phyloP scores from a whole-genome alignment of 495 filamentous ascomycete genomes.

The Aspergillus campestris region DNA sequence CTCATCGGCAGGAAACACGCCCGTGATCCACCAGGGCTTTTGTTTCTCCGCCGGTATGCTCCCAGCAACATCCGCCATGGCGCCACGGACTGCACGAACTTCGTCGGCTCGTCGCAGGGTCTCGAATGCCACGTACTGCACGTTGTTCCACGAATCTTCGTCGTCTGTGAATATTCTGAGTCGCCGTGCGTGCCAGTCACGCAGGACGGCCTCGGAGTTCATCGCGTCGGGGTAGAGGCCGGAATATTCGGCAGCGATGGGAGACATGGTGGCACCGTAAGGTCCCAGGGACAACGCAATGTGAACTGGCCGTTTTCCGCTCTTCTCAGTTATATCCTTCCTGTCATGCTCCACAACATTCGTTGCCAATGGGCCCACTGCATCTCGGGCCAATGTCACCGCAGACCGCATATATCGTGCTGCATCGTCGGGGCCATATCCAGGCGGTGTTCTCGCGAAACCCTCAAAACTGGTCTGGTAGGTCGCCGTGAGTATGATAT shows the following conservation, averaged over 20 bases:
- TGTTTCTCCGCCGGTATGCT: neutral
- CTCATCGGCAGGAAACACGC: conserved; percentile 50
- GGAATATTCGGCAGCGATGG: conserved; percentile 51
- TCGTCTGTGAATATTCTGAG: conserved; percentile 39
- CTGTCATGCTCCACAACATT: conserved; percentile 21
- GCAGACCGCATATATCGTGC: conserved; percentile 18
- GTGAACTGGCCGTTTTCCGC: conserved; percentile 10
- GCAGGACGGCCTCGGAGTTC: conserved; percentile 30
- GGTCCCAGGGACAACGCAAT: conserved; percentile 51
- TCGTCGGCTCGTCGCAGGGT: conserved; percentile 53
- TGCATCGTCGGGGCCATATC: conserved; percentile 11
- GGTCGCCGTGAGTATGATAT: conserved; percentile 55
- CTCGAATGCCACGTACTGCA: conserved; percentile 56
- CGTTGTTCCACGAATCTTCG: conserved; percentile 13
- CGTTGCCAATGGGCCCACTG: conserved; percentile 15
- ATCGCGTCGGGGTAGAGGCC: conserved; percentile 47
- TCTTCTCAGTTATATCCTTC: neutral
- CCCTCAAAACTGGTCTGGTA: conserved; percentile 53
- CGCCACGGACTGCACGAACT: conserved; percentile 47
- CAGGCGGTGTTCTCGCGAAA: conserved; percentile 34
- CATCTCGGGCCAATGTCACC: conserved; percentile 13
- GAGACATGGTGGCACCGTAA: conserved; percentile 57
- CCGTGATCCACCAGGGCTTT: conserved; percentile 49
- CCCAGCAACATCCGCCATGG: conserved; percentile 20
- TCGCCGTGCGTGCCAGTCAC: conserved; percentile 48